phyloP scores from a whole-genome alignment of 129 eudicot species.

The Mikania micrantha region DNA sequence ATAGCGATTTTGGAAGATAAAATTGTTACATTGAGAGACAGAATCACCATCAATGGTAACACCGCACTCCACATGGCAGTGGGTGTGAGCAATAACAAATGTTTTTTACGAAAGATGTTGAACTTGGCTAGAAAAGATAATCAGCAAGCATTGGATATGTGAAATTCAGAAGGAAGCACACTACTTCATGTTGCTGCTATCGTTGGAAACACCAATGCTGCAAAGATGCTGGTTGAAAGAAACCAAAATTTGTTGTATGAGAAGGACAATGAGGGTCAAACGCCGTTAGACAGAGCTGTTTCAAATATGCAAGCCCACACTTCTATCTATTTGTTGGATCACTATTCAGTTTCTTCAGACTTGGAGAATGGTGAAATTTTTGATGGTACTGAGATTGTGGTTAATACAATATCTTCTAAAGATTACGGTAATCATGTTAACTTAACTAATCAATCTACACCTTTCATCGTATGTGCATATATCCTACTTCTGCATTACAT shows the following conservation, averaged over 20 bases:
- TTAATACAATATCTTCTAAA: neutral
- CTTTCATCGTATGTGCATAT: no score
- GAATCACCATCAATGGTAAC: conserved; percentile 12
- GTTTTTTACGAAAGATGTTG: neutral
- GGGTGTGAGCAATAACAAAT: neutral
- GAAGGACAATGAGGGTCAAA: neutral
- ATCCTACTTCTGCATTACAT: no score
- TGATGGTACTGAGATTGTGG: neutral
- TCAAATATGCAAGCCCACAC: neutral
- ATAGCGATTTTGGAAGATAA: neutral
- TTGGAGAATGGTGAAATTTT: no score
- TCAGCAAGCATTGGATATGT: no score
- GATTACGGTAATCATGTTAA: neutral
- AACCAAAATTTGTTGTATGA: neutral
- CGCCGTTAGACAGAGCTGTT: neutral
- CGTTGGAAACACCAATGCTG: conserved; percentile 11
- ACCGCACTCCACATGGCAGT: conserved; percentile 13
- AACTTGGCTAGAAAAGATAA: no score
- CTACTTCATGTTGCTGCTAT: conserved; percentile 12
- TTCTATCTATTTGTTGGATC: neutral
- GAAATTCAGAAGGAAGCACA: conserved; percentile 14
- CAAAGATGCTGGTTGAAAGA: neutral
- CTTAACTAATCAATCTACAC: no score
- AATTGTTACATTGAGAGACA: neutral
- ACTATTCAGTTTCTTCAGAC: no score